A percentile compares a stretch with the other conserved stretches of the same genome.
These are phyloP conservation scores for Acephala macrosclerotiorum DNA, from an alignment of 2,329 filamentous ascomycete genomes.

Conservation along the genomic window DNA sequence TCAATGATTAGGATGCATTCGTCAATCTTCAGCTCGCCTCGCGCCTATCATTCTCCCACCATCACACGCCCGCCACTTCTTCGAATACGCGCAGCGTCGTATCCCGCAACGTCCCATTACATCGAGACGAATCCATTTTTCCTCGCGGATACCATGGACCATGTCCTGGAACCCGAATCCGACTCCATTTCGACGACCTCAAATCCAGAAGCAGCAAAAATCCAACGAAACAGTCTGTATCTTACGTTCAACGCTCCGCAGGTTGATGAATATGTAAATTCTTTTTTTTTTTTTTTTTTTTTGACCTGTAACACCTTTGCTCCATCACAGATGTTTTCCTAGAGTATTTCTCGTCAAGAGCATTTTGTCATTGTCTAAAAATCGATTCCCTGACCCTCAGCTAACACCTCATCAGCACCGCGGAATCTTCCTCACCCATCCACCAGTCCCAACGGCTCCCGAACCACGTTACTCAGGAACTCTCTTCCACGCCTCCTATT, in stretches of 20 bases:
- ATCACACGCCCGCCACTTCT: slow-evolving; percentile 17
- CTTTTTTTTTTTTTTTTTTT: neutral
- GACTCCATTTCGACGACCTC: slow-evolving; percentile 2
- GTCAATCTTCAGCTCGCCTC: slow-evolving; percentile 23
- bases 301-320: no score
- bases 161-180: slow-evolving; percentile 13
- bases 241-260: slow-evolving; percentile 39
- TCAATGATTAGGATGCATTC: slow-evolving; percentile 27
- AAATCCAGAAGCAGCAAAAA: slow-evolving; percentile 29
- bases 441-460: slow-evolving; percentile 17
- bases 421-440: slow-evolving; percentile 36
- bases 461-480: slow-evolving; percentile 30
- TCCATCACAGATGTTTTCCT: no score
- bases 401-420: slow-evolving; percentile 34
- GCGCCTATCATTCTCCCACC: slow-evolving; percentile 14
- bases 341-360: no score
- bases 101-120: slow-evolving; percentile 8
- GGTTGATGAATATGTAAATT: slow-evolving; percentile 38
- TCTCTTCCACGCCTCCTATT: slow-evolving; percentile 37
- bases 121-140: slow-evolving; percentile 18
- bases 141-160: slow-evolving; percentile 14
- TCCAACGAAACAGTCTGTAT: slow-evolving; percentile 35
- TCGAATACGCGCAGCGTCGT: slow-evolving; percentile 14
- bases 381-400: no score
- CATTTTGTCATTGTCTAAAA: no score